Evolutionary conservation across 805 yeast genomes (phyloP).

Genomic region (Lipomyces anomalus): DNA sequence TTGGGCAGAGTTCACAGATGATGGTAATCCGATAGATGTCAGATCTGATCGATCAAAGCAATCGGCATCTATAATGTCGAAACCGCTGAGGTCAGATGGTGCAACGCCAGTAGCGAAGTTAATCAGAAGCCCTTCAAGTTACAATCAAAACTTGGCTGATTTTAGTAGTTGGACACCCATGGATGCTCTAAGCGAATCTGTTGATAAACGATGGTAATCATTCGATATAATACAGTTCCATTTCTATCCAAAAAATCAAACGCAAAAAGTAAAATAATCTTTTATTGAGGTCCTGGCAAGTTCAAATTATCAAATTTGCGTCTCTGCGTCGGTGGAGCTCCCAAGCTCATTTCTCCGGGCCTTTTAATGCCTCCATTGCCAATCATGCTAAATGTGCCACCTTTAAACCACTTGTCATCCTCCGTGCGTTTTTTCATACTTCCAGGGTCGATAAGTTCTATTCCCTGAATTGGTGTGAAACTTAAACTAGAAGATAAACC

Average conservation of each 20-base stretch:
- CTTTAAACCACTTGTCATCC: conserved; percentile 27
- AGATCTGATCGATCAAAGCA: background rate
- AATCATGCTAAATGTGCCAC: conserved; percentile 22
- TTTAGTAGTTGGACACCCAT: too few relatives aligned
- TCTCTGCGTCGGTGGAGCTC: background rate
- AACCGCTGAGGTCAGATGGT: too few relatives aligned
- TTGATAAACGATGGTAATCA: too few relatives aligned
- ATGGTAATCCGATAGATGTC: conserved; percentile 19
- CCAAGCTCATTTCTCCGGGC: background rate
- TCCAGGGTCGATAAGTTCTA: conserved; percentile 28
- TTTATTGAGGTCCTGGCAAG: background rate
- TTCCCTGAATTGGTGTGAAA: conserved; percentile 28
- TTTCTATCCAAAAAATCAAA: too few relatives aligned
- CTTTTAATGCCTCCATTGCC: background rate
- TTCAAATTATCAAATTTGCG: background rate
- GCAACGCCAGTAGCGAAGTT: too few relatives aligned
- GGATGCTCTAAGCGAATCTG: too few relatives aligned
- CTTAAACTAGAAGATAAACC: conserved; percentile 25
- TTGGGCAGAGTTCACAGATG: conserved; percentile 15
- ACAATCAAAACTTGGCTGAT: too few relatives aligned
- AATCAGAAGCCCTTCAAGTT: too few relatives aligned
- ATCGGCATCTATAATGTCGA: background rate
- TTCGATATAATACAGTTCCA: too few relatives aligned
- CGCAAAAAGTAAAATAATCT: too few relatives aligned
- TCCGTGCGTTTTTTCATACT: conserved; percentile 1